Evolutionary conservation across 2,329 filamentous ascomycete genomes (phyloP), one percentile per base, ranked within the genome.

Genomic region (Colletotrichum musicola): DNA sequence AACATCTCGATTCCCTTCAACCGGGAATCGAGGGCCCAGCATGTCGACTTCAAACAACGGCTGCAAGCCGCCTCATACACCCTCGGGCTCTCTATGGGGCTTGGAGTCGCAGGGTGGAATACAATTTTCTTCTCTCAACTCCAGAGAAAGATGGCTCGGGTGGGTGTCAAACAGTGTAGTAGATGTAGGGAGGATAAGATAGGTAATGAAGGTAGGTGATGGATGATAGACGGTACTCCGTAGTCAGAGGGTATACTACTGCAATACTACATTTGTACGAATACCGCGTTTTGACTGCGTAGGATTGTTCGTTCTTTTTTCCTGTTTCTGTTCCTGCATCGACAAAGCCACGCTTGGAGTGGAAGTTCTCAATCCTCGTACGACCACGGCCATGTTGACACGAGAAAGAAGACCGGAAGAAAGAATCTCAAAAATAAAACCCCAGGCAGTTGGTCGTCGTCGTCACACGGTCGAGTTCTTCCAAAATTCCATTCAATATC

Each of bases 401-500:
- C 25, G 12, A 27, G 49, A 25, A 25, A 25, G n/a, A 20, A 27
- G 25, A 27, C 27, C 13, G 6, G 9, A 13, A 20, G 38, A 35
- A 35, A 35, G 30, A 35, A 35, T 9, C 7, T 35, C 6, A 35
- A 35, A 35, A 35, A 10, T 10, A 35, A 35, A 35, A 7, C 30
- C 27, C 13, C 51, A 53, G 47, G 35, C 25, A 58, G 64, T n/a
- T n/a, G 51, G 46, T 64, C 55, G 62, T 65, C 25, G 38, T 35
- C 40, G 22, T 25, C 22, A 25, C 22, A 25, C 22, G 44, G 61
- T 64, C 50, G 55, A 56, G 20, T 51, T 50, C 30, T 50, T 65
- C 35, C 30, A 38, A 66, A 49, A 56, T 56, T 60, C 44, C 35
- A 27, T 55, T 65, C 55, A 64, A 69, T 65, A 66, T 69, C 62